A percentile compares a stretch with the other conserved stretches of the same genome.
These are phyloP conservation scores for Rhododendron griersonianum DNA, from an alignment of 148 eudicot species.

Conservation along the genomic window DNA sequence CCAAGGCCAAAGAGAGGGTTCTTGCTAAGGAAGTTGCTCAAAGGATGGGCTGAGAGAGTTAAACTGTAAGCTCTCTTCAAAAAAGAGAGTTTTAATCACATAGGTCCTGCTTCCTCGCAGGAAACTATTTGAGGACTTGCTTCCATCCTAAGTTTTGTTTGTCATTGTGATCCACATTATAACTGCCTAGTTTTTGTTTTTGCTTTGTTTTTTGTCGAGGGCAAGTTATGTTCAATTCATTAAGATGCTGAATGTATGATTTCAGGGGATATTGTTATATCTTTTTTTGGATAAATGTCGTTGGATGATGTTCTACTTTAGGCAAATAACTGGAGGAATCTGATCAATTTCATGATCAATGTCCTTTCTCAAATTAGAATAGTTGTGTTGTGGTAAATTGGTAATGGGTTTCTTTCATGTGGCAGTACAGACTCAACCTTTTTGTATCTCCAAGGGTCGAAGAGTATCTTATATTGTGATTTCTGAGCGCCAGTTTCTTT, in stretches of 20 bases:
- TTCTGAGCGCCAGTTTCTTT: background rate
- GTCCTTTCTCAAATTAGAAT: background rate
- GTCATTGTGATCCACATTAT: background rate
- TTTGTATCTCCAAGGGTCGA: background rate
- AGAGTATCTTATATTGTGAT: background rate
- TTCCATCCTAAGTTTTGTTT: background rate
- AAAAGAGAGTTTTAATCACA: background rate
- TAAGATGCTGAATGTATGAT: background rate
- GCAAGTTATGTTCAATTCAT: background rate
- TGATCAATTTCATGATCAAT: background rate
- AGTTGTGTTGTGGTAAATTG: background rate
- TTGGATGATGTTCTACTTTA: background rate
- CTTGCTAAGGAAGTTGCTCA: slow-evolving; percentile 92
- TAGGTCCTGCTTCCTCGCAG: background rate
- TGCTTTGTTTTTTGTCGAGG: background rate
- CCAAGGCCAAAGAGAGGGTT: slow-evolving; percentile 81
- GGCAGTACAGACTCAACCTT: background rate
- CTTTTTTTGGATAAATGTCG: background rate
- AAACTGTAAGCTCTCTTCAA: too few species aligned
- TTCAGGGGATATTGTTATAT: background rate
- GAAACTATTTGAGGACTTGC: background rate
- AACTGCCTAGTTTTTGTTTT: background rate
- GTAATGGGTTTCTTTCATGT: background rate
- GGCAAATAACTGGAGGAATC: background rate
- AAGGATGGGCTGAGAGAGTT: slow-evolving; percentile 43